Percentiles rank a stretch among this genome's conserved stretches.
These are phyloP conservation scores for Auriculariales sp. DNA, from an alignment of 768 basidiomycete species.

Conservation along the genomic window DNA sequence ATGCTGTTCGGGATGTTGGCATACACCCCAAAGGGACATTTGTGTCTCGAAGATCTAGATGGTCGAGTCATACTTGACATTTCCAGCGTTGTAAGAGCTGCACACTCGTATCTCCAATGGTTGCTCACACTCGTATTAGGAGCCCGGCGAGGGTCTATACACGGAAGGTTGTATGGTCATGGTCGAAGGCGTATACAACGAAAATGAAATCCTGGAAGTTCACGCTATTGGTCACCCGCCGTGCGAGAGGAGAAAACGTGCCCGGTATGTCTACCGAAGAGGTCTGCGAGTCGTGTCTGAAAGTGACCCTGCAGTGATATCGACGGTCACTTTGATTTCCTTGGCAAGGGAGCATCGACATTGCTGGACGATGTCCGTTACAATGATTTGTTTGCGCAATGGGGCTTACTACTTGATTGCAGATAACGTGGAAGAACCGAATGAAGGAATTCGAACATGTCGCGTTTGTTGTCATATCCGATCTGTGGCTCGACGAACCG, in stretches of 20 bases:
- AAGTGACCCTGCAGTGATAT: slow-evolving; percentile 22
- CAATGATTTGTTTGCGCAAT: background rate
- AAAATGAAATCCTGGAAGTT: slow-evolving; percentile 76
- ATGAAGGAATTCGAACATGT: slow-evolving; percentile 61
- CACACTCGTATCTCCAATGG: background rate
- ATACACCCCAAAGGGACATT: slow-evolving; percentile 76
- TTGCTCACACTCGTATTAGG: slow-evolving; percentile 24
- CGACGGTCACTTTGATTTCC: slow-evolving; percentile 92
- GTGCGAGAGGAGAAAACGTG: slow-evolving; percentile 74
- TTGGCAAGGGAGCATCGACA: slow-evolving; percentile 88
- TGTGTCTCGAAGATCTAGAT: slow-evolving; percentile 89
- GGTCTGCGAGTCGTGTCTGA: background rate
- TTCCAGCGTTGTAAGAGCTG: slow-evolving; percentile 59
- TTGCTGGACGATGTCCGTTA: slow-evolving; percentile 72
- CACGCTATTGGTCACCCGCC: slow-evolving; percentile 96
- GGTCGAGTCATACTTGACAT: slow-evolving; percentile 83
- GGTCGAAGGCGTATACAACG: slow-evolving; percentile 91
- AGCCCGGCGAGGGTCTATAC: slow-evolving; percentile 89
- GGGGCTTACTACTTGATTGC: background rate
- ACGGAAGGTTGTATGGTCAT: slow-evolving; percentile 93
- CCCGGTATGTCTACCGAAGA: slow-evolving; percentile 38
- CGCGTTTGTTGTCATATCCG: slow-evolving; percentile 87
- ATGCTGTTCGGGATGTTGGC: slow-evolving; percentile 86
- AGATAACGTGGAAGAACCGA: slow-evolving; percentile 50
- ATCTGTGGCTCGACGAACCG: slow-evolving; percentile 89